Percentiles rank a stretch among this genome's conserved stretches.
Evolutionary conservation across 2,329 filamentous ascomycete species (phyloP).

Genomic region (Kalaharituber pfeilii): DNA sequence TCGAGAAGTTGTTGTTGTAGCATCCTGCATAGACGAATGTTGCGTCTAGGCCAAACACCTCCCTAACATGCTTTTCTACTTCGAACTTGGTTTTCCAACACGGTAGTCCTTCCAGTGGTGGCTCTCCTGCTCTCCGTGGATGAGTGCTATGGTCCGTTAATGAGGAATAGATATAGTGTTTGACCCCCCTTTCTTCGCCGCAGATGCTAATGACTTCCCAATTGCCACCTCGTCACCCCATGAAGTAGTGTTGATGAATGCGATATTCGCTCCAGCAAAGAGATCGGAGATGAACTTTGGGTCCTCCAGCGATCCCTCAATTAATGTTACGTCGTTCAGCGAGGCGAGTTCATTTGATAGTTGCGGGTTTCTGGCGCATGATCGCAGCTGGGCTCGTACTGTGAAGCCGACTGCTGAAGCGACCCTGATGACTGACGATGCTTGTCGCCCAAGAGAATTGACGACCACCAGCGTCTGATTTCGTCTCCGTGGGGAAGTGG

Average conservation of each 20-base stretch:
- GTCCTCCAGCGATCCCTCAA: constrained; percentile 53
- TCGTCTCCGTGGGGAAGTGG: not conserved
- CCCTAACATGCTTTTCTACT: constrained; percentile 76
- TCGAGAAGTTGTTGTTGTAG: constrained; percentile 96
- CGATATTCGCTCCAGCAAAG: constrained; percentile 68
- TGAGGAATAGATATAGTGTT: constrained; percentile 90
- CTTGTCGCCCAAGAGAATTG: constrained; percentile 89
- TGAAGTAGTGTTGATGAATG: constrained; percentile 85
- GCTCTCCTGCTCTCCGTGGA: constrained; percentile 24
- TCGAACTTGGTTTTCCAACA: constrained; percentile 86
- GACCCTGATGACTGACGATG: constrained; percentile 84
- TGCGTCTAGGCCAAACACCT: constrained; percentile 55
- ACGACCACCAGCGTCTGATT: constrained; percentile 63
- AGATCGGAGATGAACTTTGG: constrained; percentile 55
- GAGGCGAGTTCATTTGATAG: constrained; percentile 71
- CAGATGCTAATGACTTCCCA: constrained; percentile 73
- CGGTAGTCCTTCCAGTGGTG: constrained; percentile 59
- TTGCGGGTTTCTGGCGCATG: constrained; percentile 42
- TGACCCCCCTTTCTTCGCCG: constrained; percentile 65
- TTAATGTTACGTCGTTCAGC: constrained; percentile 56
- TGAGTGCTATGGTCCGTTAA: constrained; percentile 89
- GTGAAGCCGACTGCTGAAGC: constrained; percentile 85
- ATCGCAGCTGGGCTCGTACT: constrained; percentile 74
- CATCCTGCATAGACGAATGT: constrained; percentile 95
- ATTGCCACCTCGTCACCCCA: constrained; percentile 75